Evolutionary conservation across 805 yeast genomes (phyloP), one percentile per base, ranked within the genome.

Genomic region (Metschnikowia hibisci): DNA sequence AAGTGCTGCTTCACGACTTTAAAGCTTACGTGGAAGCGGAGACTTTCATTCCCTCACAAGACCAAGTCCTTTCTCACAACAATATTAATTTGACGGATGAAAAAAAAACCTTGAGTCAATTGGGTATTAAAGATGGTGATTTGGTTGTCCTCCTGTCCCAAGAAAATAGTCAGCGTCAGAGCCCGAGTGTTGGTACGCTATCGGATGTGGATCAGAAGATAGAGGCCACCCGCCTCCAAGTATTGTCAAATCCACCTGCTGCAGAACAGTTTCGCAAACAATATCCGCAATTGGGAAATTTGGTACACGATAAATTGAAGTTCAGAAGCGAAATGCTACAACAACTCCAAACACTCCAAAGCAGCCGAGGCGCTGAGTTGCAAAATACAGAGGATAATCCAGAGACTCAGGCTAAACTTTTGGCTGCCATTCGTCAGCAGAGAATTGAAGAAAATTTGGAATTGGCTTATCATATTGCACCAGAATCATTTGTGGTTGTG

Each of bases 401-500:
- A 14, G 86, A 77, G 28, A 81, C 76, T 46, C 88, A 84, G 53
- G 73, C 71, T 15, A 74, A 74, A 51, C 81, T 87, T 34, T 52
- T 81, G 57, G 91, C 87, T 53, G 55, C 82, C 42, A 82, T 83
- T 42, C 77, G 80, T 47, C 82, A 81, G 53, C 79, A 78, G 53
- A 86, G 81, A 32, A 81, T 91, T 37, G 87, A 87, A 46, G 95
- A 87, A 48, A 87, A 88, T 57, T 69, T 85, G 71, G 73, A 79
- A 35, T 72, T 79, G 50, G 98, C 99, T 0, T 73, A 81, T 60
- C 97, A 90, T 45, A 81, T 82, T 41, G 80, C 91, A 4, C 99
- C 99, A 0, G 99, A 93, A 61, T 75, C 86, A 29, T 93, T 93
- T 65, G 82, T 89, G 0, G 64, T 76, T 0, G 95, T 91, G 3